phyloP scores from a whole-genome alignment of 2,329 filamentous ascomycete genomes.

The Bipolaris gigantea region DNA sequence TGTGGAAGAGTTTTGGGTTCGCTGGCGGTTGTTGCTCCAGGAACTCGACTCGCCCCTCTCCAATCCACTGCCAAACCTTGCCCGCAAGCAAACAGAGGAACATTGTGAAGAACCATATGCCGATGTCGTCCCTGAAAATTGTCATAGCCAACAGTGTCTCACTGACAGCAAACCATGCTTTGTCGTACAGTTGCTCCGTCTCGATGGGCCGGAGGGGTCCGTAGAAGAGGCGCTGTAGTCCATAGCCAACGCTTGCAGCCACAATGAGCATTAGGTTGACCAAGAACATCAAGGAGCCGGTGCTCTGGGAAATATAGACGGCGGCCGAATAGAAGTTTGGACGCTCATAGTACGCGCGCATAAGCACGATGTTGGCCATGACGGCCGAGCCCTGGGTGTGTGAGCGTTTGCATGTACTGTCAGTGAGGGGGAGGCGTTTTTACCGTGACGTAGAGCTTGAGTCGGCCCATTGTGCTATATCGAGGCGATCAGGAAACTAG shows the following conservation, averaged over 20 bases:
- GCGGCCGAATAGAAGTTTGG: slow-evolving; percentile 98
- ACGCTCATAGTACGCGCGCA: slow-evolving; percentile 91
- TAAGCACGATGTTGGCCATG: slow-evolving; percentile 78
- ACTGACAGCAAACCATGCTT: slow-evolving; percentile 96
- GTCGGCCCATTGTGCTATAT: slow-evolving; percentile 34
- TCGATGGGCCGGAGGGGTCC: slow-evolving; percentile 89
- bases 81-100: slow-evolving; percentile 89
- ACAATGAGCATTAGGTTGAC: slow-evolving; percentile 86
- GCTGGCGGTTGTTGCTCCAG: slow-evolving; percentile 92
- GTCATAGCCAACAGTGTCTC: slow-evolving; percentile 98
- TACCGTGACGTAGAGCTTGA: slow-evolving; percentile 43
- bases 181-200: slow-evolving; percentile 95
- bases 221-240: slow-evolving; percentile 86
- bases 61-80: slow-evolving; percentile 99
- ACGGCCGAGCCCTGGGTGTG: slow-evolving; percentile 65
- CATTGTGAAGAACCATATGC: slow-evolving; percentile 94
- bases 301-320: slow-evolving; percentile 95
- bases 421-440: background rate
- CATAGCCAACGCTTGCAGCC: slow-evolving; percentile 80
- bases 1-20: slow-evolving; percentile 86
- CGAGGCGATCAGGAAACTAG: slow-evolving; percentile 12
- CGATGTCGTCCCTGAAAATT: slow-evolving; percentile 93
- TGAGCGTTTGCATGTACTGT: slow-evolving; percentile 19
- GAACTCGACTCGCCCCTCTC: slow-evolving; percentile 89
- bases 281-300: slow-evolving; percentile 90